Evolutionary conservation across 2,329 filamentous ascomycete species (phyloP), one percentile per base, ranked within the genome.

Genomic region (Amesomyces nigricolor): DNA sequence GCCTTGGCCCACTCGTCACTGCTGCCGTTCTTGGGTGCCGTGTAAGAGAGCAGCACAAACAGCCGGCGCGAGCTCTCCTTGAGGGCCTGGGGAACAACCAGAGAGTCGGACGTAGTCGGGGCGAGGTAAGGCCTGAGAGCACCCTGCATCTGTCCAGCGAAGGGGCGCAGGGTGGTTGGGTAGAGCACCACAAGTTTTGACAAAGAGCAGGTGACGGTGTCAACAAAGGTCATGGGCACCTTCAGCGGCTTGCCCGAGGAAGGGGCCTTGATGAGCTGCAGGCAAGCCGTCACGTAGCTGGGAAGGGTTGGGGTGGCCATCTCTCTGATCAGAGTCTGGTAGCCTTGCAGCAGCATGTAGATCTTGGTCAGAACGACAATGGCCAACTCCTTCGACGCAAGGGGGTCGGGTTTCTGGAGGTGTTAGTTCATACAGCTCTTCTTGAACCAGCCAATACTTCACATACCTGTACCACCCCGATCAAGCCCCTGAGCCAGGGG

Each of bases 251-350:
- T 72, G 26, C 68, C 71, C 2, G 74, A 69, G 3, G 66, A 59
- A 0, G 73, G 68, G 0, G 72, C 68, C 61, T 83, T 76, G 66
- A 81, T 72, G 44, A 92, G 76, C 64, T 86, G 83, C 44, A 96
- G 71, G 63, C 87, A 90, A 3, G 86, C 78, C 0, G 82, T 84
- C 45, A 91, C 79, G 65, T 92, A 95, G 1, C 80, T 74, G 1
- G 89, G 83, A 17, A 96, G 74, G 3, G 83, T 88, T 2, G 90
- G 90, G 0, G 91, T 95, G 1, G 88, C 91, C 58, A 96, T 89
- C 68, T 96, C 91, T 63, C 92, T 81, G 44, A 92, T 78, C 51
- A 96, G 76, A 8, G 89, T 94, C 57, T 87, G 89, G 66, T 91
- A 91, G 38, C 86, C 83, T 66, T 91, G 88, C 40, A 91, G 87